These are phyloP conservation scores for Artomyces pyxidatus DNA, from an alignment of 768 basidiomycete species.

Conservation along the genomic window DNA sequence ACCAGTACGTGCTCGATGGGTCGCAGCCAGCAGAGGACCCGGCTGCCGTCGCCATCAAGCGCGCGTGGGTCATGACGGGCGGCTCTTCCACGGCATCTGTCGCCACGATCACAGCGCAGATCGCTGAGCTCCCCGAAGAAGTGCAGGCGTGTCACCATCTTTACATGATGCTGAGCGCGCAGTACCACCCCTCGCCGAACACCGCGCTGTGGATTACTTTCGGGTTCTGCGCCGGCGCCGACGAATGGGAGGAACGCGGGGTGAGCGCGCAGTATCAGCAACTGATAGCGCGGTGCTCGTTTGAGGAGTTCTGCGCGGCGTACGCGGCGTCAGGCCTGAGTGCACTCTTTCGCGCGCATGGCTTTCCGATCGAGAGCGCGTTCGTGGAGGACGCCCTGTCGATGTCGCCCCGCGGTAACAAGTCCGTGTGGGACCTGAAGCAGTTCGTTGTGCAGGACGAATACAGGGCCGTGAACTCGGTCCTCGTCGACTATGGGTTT, in stretches of 20 bases:
- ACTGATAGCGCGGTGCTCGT: background rate
- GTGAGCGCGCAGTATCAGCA: background rate
- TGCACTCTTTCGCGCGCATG: background rate
- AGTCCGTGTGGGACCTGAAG: constrained; percentile 33
- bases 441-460: constrained; percentile 18
- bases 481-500: constrained; percentile 29
- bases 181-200: background rate
- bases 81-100: background rate
- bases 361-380: background rate
- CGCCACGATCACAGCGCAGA: background rate
- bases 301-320: background rate
- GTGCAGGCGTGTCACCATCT: background rate
- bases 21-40: background rate
- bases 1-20: background rate
- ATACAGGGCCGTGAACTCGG: constrained; percentile 1
- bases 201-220: background rate
- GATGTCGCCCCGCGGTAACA: constrained; percentile 7
- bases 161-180: background rate
- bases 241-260: background rate
- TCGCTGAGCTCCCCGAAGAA: background rate
- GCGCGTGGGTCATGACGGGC: background rate
- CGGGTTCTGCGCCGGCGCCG: background rate
- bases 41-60: background rate
- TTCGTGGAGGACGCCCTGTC: constrained; percentile 22
- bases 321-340: background rate